Evolutionary conservation across 306 rosid species (phyloP), one percentile per base, ranked within the genome.

Genomic region (Malus orientalis): DNA sequence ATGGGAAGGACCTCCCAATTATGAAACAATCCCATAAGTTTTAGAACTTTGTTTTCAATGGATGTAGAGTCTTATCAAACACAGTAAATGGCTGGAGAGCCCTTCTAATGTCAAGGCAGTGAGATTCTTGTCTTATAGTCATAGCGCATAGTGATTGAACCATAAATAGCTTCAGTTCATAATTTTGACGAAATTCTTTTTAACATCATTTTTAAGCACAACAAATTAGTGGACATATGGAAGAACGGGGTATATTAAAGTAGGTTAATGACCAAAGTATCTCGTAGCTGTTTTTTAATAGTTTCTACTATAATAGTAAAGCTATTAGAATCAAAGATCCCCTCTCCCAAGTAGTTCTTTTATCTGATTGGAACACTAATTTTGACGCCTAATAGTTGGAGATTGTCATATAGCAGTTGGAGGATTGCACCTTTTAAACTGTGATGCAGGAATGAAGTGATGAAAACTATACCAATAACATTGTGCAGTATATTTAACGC

Each of bases 81-180:
- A 92, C 77, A 89, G 97, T 74, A 88, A 88, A 83, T 95, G 97
- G 99, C 80, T 87, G 79, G 97, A 89, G 84, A 83, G 85, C 73
- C 93, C 97, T 79, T 92, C 97, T 71, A 95, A 90, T 79, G 93
- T 95, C 49, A 95, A 92, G 86, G 97, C 97, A 45, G 96, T 97
- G 20, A 91, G 84, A 75, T 95, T 89, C 82, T 83, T 92, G 61
- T 95, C 97, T 13, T 2, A 36, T 36, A 1, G 42, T 71, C 76
- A 58, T 77, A 23, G 20, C 53, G 76, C 25, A 16, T 13, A 66
- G 53, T 75, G 63, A 65, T 79, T 84, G 63, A 61, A 78, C 67
- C 61, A 68, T 47, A 78, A 78, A 40, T 58, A 74, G 80, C 32
- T 82, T 78, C 84, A 45, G 71, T 60, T 68, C 16, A 30, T 11